Percentiles rank a stretch among this genome's conserved stretches.
These are phyloP conservation scores for Fusarium ramigenum DNA, from an alignment of 2,329 filamentous ascomycete species.

Conservation along the genomic window DNA sequence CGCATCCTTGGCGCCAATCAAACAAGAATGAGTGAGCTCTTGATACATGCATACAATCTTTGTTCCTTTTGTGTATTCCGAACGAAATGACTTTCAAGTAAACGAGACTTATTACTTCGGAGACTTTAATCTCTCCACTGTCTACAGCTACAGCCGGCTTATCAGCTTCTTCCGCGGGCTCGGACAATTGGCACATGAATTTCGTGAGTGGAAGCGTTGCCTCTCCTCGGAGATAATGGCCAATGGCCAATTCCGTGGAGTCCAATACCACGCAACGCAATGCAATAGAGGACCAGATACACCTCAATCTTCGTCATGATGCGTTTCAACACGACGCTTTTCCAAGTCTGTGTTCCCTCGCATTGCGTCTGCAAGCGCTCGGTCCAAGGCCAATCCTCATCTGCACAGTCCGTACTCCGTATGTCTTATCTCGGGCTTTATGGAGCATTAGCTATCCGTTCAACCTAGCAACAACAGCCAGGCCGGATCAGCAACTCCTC, in stretches of 20 bases:
- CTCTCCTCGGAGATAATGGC: not conserved
- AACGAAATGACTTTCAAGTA: not conserved
- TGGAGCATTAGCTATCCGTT: slow-evolving; percentile 8
- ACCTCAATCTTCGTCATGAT: slow-evolving; percentile 28
- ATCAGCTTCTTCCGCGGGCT: not conserved
- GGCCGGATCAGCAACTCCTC: not conserved
- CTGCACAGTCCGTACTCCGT: slow-evolving; percentile 21
- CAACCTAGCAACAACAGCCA: not conserved
- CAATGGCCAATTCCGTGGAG: not conserved
- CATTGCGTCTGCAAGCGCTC: slow-evolving; percentile 16
- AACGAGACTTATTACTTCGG: slow-evolving; percentile 6
- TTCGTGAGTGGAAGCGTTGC: not conserved
- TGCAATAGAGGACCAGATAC: slow-evolving; percentile 4
- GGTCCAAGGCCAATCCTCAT: slow-evolving; percentile 12
- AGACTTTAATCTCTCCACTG: not conserved
- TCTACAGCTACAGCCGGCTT: not conserved
- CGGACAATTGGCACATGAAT: slow-evolving; percentile 9
- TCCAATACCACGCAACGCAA: not conserved
- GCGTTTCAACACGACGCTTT: slow-evolving; percentile 16
- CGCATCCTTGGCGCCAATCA: slow-evolving; percentile 22
- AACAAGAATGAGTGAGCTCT: not conserved
- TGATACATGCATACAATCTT: not conserved
- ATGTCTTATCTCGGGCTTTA: slow-evolving; percentile 24
- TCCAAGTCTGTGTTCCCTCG: slow-evolving; percentile 25
- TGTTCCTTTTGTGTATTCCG: slow-evolving; percentile 13